Base-by-base conservation (phyloP, 352 stramenopile genomes). In the Lagenidium sp. region DNA sequence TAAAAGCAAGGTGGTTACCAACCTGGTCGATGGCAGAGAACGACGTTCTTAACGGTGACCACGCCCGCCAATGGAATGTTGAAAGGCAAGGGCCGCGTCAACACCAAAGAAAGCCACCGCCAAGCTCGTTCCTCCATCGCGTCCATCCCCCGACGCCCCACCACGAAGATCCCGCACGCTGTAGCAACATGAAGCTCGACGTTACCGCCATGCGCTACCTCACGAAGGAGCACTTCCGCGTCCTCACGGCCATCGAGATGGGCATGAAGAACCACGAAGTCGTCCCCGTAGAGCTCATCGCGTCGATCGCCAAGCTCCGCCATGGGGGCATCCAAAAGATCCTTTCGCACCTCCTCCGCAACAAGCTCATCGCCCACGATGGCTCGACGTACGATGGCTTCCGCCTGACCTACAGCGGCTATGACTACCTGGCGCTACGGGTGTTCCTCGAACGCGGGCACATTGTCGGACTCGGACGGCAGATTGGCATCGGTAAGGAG, bases 401-500 rank as follows among this genome's bases (percentile, higher is more conserved):
- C 67, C 84, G 96, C n/a, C 66, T 99, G 25, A 99, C 96, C 11
- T 98, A 98, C 59, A 94, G 74, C 19, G 97, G 97, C n/a, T 99
- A 99, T 60, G 97, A 99, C 64, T 98, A 98, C 57, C 67, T 99
- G 16, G 96, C 97, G 16, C 68, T 99, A 36, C 77, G 95, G 29
- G 87, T 97, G 38, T 90, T 99, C 44, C 85, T 98, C 39, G 69
- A 87, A 25, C 77, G 95, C 20, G 92, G 91, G 16, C 76, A 98
- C 47, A 95, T 98, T 50, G 67, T 64, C 5, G 90, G 83, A 2
- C 57, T 97, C 16, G 91, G 91, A 5, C 75, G 84, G 23, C 83
- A 97, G 54, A 99, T 99, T 50, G 97, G 97, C 21, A 96, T 98
- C 23, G 97, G 97, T 30, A 99, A 99, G 57, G 97, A 99, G 62